Percentiles rank a stretch among this genome's conserved stretches.
These are phyloP conservation scores for Calonectria pseudoreteaudii DNA, from an alignment of 2,329 filamentous ascomycete species.

Conservation along the genomic window DNA sequence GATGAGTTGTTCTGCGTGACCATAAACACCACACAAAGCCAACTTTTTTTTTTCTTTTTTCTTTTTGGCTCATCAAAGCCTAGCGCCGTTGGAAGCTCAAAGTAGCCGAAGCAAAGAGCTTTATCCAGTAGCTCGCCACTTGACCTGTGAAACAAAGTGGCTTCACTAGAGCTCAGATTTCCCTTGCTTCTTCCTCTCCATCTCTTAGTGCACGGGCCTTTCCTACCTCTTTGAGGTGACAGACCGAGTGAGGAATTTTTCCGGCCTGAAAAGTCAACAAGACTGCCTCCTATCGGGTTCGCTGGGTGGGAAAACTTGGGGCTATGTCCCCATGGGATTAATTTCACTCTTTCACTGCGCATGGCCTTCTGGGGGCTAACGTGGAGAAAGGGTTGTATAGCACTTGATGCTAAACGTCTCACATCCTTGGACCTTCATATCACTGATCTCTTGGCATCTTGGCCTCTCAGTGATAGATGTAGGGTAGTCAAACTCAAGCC, in stretches of 20 bases:
- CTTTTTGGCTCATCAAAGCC: not conserved
- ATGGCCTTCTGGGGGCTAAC: not conserved
- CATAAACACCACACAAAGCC: not conserved
- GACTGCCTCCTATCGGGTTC: not conserved
- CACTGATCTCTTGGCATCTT: not conserved
- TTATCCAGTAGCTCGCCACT: not conserved
- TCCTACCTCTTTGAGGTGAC: not conserved
- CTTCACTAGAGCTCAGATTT: not conserved
- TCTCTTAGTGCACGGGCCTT: not conserved
- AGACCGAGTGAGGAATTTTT: not conserved
- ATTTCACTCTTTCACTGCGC: not conserved
- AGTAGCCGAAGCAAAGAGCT: not conserved
- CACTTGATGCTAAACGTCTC: not conserved
- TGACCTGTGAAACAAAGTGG: not conserved
- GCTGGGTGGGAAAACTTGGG: not conserved
- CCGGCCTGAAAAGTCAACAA: not conserved
- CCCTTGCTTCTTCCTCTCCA: not conserved
- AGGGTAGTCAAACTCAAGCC: not conserved
- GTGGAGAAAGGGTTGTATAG: not conserved
- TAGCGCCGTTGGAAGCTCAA: not conserved
- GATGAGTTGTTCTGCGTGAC: too few species aligned
- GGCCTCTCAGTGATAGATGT: not conserved
- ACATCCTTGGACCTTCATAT: not conserved
- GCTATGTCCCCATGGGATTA: not conserved
- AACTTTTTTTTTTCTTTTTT: too few species aligned